A percentile compares a stretch with the other conserved stretches of the same genome.
Conservation (phyloP, 2,329 filamentous ascomycete genomes). For the Beauveria medogensis region DNA sequence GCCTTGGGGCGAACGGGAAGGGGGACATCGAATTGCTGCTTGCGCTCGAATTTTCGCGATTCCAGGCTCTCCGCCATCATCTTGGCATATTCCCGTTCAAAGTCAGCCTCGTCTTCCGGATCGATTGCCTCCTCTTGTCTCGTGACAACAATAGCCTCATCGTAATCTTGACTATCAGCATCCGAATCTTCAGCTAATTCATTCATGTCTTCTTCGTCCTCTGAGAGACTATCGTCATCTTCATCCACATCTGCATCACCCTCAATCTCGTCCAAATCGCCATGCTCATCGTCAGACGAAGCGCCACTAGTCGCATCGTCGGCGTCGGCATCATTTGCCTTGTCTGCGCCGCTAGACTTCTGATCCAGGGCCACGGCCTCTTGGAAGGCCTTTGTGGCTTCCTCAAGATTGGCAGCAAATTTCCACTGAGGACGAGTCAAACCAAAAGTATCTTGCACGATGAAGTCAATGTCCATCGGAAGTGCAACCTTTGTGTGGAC, state of each 20-base stretch:
- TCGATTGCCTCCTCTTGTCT: constrained; percentile 84
- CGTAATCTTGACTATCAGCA: constrained; percentile 53
- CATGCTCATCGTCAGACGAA: constrained; percentile 69
- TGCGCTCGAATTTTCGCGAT: constrained; percentile 91
- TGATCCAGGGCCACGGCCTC: constrained; percentile 87
- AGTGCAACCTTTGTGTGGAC: constrained; percentile 81
- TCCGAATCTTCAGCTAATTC: constrained; percentile 40
- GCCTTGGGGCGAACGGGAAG: constrained; percentile 74
- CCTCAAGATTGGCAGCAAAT: constrained; percentile 68
- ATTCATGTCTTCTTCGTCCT: constrained; percentile 53
- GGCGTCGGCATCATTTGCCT: constrained; percentile 58
- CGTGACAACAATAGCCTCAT: constrained; percentile 87
- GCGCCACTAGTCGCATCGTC: constrained; percentile 65
- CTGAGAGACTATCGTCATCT: constrained; percentile 49
- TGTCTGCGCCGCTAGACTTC: constrained; percentile 67
- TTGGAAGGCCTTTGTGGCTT: constrained; percentile 76
- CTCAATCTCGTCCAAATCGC: constrained; percentile 57
- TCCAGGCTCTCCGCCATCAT: constrained; percentile 98
- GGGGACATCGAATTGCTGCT: constrained; percentile 91
- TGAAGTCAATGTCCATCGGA: constrained; percentile 96
- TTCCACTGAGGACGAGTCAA: constrained; percentile 89
- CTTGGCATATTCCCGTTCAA: constrained; percentile 94
- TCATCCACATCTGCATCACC: constrained; percentile 51
- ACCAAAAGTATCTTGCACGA: constrained; percentile 85
- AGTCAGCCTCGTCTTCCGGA: constrained; percentile 91